Evolutionary conservation across 441 rosid species (phyloP), one percentile per base, ranked within the genome.

Genomic region (Rhodomyrtus psidioides): DNA sequence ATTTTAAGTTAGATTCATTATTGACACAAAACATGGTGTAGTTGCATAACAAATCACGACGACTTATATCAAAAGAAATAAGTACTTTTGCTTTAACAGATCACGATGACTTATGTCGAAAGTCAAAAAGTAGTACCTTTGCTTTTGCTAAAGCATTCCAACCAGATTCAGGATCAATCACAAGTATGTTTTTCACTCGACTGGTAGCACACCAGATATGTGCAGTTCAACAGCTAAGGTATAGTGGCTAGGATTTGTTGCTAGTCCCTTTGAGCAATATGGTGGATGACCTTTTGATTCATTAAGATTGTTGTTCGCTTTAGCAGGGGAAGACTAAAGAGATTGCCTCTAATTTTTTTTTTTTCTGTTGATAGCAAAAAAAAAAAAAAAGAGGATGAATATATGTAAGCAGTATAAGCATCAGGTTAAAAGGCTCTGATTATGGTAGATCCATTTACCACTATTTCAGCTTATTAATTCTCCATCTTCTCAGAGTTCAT

Each of bases 401-500:
- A 30, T 65, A 34, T 19, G 75, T 65, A 65, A 34, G 30, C 44
- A 5, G 44, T 65, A 34, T 39, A 70, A 70, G 15, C 49, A 70
- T 39, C 28, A 5, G 28, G 15, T 57, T 14, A 26, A 70, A 70
- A 70, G 79, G 39, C 51, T 65, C 26, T 1, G 79, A 70, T 70
- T 39, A 39, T 10, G 51, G 79, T 42, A 70, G 51, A 82, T 30
- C 16, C 2, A 8, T 27, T 7, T 82, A 54, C 59, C 42, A 27
- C 51, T 12, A 54, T 55, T 28, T 21, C 34, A 30, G 84, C 49
- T 21, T 39, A 53, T 28, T 76, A 19, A 34, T 74, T 8, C 56
- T 75, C 46, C 81, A 55, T 85, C 39, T 54, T 19, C 87, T 79
- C 89, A 95, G 97, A 91, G 94, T 89, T 93, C 95, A 60, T 94